Evolutionary conservation across 208 protist species (phyloP).

Genomic region (Leishmania guyanensis): DNA sequence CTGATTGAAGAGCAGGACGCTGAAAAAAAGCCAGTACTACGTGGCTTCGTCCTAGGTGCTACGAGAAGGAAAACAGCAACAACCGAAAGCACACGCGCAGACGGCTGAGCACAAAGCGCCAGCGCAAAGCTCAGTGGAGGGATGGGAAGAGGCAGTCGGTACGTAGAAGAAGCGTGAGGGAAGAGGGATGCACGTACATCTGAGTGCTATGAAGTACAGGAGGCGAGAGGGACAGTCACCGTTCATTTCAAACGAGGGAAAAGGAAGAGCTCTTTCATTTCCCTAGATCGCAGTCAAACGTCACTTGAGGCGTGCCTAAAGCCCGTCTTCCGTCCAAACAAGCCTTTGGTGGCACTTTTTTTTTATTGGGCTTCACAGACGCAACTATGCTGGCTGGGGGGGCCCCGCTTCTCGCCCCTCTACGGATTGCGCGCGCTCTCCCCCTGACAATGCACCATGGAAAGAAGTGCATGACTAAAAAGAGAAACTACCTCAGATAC

Average conservation of each 20-base stretch:
- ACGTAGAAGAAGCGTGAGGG: background rate
- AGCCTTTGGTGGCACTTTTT: background rate
- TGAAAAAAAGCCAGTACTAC: background rate
- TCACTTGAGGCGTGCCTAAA: background rate
- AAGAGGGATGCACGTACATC: background rate
- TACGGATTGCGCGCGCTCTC: background rate
- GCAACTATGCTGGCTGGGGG: background rate
- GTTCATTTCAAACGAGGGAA: background rate
- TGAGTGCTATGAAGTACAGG: background rate
- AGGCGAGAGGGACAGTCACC: background rate
- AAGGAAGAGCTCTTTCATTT: background rate
- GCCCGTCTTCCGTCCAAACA: background rate
- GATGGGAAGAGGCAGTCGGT: background rate
- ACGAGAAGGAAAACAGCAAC: background rate
- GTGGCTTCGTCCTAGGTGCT: background rate
- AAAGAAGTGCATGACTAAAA: background rate
- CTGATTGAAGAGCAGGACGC: background rate
- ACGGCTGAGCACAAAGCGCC: background rate
- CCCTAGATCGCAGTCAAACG: background rate
- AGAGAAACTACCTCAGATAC: background rate
- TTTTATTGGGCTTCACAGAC: background rate
- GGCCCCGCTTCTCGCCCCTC: background rate
- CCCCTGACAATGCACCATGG: background rate
- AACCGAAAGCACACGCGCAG: background rate
- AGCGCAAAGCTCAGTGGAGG: background rate